Conservation (phyloP, 176 grass and related monocot genomes). For the Oryza meridionalis region DNA sequence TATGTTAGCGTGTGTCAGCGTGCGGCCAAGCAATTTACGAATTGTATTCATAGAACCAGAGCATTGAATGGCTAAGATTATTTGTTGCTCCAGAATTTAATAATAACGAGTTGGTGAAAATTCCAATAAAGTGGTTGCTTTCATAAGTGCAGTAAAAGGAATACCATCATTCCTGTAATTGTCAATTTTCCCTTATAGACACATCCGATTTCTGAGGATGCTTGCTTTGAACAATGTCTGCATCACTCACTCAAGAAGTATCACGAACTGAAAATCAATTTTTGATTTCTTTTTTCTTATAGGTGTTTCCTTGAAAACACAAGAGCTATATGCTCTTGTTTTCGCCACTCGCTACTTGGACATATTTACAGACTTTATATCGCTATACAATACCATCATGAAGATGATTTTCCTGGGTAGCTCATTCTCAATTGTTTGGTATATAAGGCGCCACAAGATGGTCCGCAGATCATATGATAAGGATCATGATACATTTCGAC, state of each 20-base stretch:
- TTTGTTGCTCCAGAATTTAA: neutral
- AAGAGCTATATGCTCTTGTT: conserved; percentile 81
- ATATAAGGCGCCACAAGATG: conserved; percentile 74
- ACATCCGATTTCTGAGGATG: neutral
- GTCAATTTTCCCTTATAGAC: neutral
- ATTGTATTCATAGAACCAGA: neutral
- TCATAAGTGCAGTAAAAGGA: neutral
- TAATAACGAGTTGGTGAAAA: neutral
- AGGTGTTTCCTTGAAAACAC: conserved; percentile 83
- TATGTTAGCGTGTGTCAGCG: neutral
- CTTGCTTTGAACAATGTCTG: neutral
- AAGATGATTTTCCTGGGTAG: conserved; percentile 75
- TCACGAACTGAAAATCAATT: neutral
- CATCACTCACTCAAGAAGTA: neutral
- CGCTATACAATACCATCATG: conserved; percentile 71
- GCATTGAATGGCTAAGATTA: neutral
- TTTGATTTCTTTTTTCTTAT: neutral
- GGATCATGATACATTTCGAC: conserved; percentile 74
- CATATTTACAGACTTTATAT: conserved; percentile 63
- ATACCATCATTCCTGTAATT: neutral
- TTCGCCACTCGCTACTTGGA: conserved; percentile 75
- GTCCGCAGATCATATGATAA: conserved; percentile 80
- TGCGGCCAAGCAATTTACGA: neutral
- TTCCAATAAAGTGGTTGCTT: neutral
- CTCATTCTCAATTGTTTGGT: conserved; percentile 82